These are phyloP conservation scores for Sporothrix phasma DNA, from an alignment of 2,329 filamentous ascomycete species.

Conservation along the genomic window DNA sequence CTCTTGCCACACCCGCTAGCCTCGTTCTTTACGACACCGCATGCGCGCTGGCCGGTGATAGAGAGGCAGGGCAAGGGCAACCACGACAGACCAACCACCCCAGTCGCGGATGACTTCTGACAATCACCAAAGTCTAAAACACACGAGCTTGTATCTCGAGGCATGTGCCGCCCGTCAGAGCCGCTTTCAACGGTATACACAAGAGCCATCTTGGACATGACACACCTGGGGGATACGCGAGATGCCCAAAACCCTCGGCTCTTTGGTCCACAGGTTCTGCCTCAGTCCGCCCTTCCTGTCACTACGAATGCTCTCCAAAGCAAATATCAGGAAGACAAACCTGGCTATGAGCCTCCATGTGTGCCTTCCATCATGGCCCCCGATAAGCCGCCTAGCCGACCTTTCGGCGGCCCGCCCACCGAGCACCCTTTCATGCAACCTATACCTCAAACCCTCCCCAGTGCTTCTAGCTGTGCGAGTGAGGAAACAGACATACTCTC, in stretches of 20 bases:
- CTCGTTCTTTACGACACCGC: not conserved
- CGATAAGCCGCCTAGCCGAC: not conserved
- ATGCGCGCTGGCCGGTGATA: not conserved
- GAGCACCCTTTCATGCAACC: not conserved
- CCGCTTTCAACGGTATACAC: not conserved
- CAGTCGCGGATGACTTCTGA: not conserved
- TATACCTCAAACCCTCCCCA: no score
- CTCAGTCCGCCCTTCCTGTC: not conserved
- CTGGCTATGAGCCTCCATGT: not conserved
- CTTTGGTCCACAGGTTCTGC: not conserved
- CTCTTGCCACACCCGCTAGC: not conserved
- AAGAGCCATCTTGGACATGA: not conserved
- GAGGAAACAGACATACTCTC: not conserved
- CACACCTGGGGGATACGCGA: not conserved
- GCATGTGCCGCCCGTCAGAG: not conserved
- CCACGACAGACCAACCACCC: not conserved
- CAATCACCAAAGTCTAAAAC: no score
- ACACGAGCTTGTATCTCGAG: not conserved
- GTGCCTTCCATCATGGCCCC: not conserved
- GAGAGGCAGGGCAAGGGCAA: not conserved
- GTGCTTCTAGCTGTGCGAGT: not conserved
- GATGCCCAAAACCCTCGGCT: no score
- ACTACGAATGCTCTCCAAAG: no score
- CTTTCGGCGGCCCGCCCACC: not conserved
- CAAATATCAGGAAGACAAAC: not conserved